Base-by-base conservation (phyloP, 257 asterid genomes). In the Capsicum chinense region DNA sequence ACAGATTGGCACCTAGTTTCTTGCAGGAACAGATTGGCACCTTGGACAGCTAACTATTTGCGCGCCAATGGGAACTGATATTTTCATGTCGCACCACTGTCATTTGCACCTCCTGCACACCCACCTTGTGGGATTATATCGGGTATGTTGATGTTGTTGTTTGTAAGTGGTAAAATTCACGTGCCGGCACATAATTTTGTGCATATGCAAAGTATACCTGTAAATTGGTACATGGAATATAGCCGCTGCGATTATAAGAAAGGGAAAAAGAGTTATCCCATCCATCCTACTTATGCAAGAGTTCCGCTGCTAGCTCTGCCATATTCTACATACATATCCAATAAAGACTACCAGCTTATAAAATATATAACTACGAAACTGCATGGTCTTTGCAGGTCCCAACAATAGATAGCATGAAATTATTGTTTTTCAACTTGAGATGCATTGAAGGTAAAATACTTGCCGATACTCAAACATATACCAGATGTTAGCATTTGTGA, bases 31-130 rank as follows among this genome's bases (percentile, higher is more conserved):
- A 17, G 54, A 60, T 44, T 70, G 80, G 84, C 98, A 94, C 56
- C 87, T 64, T 3, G 92, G 92, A 70, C 98, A 92, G 48, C 21
- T 35, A 17, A 90, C 33, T 70, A 83, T 21, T 73, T 87, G 91
- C 71, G 92, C 88, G 17, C 84, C 90, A 26, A 84, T 57, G 48
- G 91, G 90, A 78, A 87, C 91, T 15, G 67, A 42, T 68, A 88
- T 81, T 7, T 67, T 83, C 84, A 58, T 68, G 59, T 92, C 83
- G 68, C 98, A 94, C 90, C 91, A 67, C 58, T 80, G 86, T 88
- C 98, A 94, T 83, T 66, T 59, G 50, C 86, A 80, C 86, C 87
- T 87, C 87, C 88, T 90, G 12, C 87, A 26, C 33, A 26, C 33
- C 33, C 33, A 26, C 33, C 33, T 26, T 26, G 33, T 26, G 33